Conservation (phyloP, 2,329 filamentous ascomycete genomes). For the Aspergillus udagawae region DNA sequence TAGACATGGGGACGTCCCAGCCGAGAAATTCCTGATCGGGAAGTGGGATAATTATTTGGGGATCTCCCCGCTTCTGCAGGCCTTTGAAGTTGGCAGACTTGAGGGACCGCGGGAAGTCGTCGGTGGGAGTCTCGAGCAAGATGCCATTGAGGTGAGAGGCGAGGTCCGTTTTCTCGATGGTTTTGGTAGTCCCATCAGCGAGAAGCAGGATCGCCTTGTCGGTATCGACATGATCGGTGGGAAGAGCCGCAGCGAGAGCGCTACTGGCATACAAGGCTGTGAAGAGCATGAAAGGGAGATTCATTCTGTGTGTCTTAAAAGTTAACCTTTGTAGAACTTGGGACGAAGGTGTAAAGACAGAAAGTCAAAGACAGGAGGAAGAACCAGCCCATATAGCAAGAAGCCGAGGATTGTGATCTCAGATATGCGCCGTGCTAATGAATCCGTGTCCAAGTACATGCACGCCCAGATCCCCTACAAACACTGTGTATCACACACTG, state of each 20-base stretch:
- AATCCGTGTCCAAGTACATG: no score
- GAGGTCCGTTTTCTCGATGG: slow-evolving; percentile 11
- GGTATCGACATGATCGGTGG: not conserved
- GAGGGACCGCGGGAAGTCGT: slow-evolving; percentile 2
- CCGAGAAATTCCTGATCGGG: slow-evolving; percentile 15
- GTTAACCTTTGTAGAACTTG: no score
- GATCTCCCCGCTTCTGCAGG: slow-evolving; percentile 3
- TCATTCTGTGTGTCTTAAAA: not conserved
- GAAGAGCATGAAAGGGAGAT: not conserved
- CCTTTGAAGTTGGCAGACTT: not conserved
- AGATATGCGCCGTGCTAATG: no score
- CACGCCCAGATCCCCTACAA: no score
- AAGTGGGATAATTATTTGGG: slow-evolving; percentile 12
- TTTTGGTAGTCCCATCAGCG: slow-evolving; percentile 7
- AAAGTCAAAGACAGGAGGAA: no score
- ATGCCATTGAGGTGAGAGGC: slow-evolving; percentile 4
- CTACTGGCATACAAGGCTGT: no score
- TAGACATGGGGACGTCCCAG: slow-evolving; percentile 17
- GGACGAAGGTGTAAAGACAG: no score
- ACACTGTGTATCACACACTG: no score
- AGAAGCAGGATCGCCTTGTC: slow-evolving; percentile 9
- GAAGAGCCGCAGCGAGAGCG: not conserved
- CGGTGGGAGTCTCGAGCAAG: not conserved
- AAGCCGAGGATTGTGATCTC: no score
- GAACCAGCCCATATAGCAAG: no score